Percentiles rank a stretch among this genome's conserved stretches.
Evolutionary conservation across 2,329 filamentous ascomycete species (phyloP).

Genomic region (Pestalotiopsis fici): DNA sequence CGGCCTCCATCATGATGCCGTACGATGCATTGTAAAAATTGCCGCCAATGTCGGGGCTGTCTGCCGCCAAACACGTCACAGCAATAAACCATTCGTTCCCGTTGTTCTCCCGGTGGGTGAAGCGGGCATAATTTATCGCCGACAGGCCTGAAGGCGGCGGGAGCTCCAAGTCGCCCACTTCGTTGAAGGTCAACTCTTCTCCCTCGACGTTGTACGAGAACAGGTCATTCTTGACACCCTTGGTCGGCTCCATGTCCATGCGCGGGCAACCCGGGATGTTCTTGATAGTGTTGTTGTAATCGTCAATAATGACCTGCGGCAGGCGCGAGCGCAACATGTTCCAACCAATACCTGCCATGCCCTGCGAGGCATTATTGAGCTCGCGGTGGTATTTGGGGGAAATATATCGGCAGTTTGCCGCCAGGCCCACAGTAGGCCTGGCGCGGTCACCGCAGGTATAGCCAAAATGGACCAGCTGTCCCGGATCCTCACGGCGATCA

Average conservation of each 20-base stretch:
- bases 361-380: constrained; percentile 15
- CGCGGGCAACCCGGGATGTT: constrained; percentile 15
- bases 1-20: constrained; percentile 20
- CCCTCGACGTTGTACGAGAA: constrained; percentile 18
- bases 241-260: constrained; percentile 18
- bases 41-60: constrained; percentile 13
- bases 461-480: constrained; percentile 18
- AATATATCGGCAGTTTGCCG: constrained; percentile 5
- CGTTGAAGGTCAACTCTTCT: constrained; percentile 14
- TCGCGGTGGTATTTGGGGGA: constrained; percentile 7
- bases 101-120: constrained; percentile 18
- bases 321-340: constrained; percentile 19
- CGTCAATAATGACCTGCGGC: constrained; percentile 16
- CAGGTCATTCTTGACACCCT: neutral
- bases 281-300: constrained; percentile 17
- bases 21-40: constrained; percentile 23
- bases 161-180: constrained; percentile 12
- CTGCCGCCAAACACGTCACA: constrained; percentile 12
- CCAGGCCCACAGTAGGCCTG: neutral
- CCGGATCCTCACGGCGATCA: constrained; percentile 15
- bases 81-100: constrained; percentile 20
- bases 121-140: constrained; percentile 18
- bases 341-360: constrained; percentile 22
- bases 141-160: constrained; percentile 17
- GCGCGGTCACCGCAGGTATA: constrained; percentile 17